Conservation (phyloP, 2,329 filamentous ascomycete species). For the Ophiocordyceps australis region DNA sequence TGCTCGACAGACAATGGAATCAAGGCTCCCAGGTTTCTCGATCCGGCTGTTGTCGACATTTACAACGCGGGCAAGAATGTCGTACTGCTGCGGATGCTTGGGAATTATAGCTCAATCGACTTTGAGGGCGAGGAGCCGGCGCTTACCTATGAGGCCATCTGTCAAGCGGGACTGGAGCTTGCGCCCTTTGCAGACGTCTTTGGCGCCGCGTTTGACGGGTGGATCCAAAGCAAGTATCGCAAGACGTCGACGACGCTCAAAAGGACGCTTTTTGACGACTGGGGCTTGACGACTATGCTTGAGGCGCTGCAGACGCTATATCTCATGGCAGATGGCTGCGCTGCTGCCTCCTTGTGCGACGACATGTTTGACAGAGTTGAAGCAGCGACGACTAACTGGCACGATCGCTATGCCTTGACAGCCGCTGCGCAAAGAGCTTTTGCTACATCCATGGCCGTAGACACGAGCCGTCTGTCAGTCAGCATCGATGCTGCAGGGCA, state of each 20-base stretch:
- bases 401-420: constrained; percentile 65
- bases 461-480: constrained; percentile 44
- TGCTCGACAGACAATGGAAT: constrained; percentile 42
- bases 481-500: constrained; percentile 23
- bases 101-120: constrained; percentile 23
- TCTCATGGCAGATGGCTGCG: constrained; percentile 55
- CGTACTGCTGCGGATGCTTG: constrained; percentile 60
- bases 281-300: constrained; percentile 46
- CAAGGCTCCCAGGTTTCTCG: constrained; percentile 59
- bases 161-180: constrained; percentile 25
- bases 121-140: constrained; percentile 24
- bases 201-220: constrained; percentile 48
- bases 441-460: constrained; percentile 31
- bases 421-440: constrained; percentile 62
- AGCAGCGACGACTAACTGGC: constrained; percentile 41
- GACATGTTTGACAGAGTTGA: constrained; percentile 64
- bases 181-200: constrained; percentile 63
- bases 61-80: constrained; percentile 82
- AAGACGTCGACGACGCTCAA: constrained; percentile 50
- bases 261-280: constrained; percentile 47
- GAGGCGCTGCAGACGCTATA: constrained; percentile 55
- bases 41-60: constrained; percentile 49
- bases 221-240: constrained; percentile 60
- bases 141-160: constrained; percentile 40
- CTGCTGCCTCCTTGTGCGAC: constrained; percentile 45